Evolutionary conservation across 2,329 filamentous ascomycete species (phyloP), one percentile per base, ranked within the genome.

Genomic region (Pyricularia sp.): DNA sequence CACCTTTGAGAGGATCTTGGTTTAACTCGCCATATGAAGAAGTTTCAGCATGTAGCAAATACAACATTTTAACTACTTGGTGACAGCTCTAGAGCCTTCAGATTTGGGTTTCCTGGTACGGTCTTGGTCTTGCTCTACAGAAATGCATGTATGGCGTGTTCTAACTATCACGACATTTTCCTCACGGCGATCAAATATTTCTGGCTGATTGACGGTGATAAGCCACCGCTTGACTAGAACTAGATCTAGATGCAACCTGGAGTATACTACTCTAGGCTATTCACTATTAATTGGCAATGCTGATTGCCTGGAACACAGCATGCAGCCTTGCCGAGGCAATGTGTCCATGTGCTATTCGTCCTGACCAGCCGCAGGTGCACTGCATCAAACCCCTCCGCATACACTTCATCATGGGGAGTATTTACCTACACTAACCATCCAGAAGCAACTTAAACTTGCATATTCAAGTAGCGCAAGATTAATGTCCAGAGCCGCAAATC

Each of bases 1-100:
- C 80, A 92, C 91, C 65, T 85, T 94, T 72, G 93, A 97, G 81
- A 87, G 88, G 79, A 88, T 97, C 73, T 79, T 85, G 68, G 81
- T 93, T 74, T 92, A 84, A 81, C 17, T 50, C 42, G 20, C 7
- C 20, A 50, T 20, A 50, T 50, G 42, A 50, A 50, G 33, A 36
- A 36, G 33, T 36, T 36, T 36, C 33, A 36, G 33, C 33, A 36
- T 36, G 33, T 36, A 36, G 33, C 33, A 36, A 36, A 36, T 36
- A 20, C 42, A 50, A 50, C 11, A 50, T 20, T 50, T n/a, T 4
- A 50, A 50, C 17, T n/a, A 50, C 20, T 50, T 50, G 12, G 33
- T 50, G 17, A 6, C 5, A 50, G 42, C 42, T 50, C 20, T n/a
- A 50, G 17, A 50, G 17, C 42, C 42, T 20, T 50, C 6, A 42